A percentile compares a stretch with the other conserved stretches of the same genome.
Evolutionary conservation across 225 moss, liverwort and hornwort genomes (phyloP).

Genomic region (Ulota crispa): DNA sequence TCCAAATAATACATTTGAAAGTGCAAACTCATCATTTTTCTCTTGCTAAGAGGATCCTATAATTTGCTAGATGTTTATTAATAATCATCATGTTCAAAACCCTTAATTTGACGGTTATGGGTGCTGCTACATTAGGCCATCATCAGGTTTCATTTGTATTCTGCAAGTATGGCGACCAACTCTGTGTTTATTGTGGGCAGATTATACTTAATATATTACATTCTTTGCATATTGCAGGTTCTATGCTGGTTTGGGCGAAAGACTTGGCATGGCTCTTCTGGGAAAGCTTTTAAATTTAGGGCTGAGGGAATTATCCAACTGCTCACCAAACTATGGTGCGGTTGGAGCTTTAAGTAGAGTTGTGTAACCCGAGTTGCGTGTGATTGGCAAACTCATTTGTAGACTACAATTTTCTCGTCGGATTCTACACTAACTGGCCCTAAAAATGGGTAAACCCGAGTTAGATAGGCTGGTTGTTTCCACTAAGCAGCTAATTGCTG

Average conservation of each 20-base stretch:
- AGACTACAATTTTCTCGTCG: background rate
- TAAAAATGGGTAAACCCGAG: constrained; percentile 33
- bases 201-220: background rate
- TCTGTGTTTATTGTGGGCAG: constrained; percentile 5
- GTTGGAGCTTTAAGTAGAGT: background rate
- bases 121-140: too few relatives aligned
- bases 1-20: too few relatives aligned
- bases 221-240: background rate
- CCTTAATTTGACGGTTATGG: too few relatives aligned
- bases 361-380: background rate
- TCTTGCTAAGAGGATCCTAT: too few relatives aligned
- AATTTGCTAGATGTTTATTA: too few relatives aligned
- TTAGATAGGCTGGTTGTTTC: constrained; percentile 36
- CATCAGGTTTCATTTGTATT: background rate
- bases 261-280: constrained; percentile 3
- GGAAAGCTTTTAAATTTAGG: background rate
- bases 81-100: too few relatives aligned
- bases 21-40: too few relatives aligned
- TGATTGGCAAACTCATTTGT: background rate
- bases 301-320: background rate
- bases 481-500: constrained; percentile 40
- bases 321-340: background rate
- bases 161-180: background rate
- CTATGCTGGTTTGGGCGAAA: background rate
- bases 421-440: background rate